Percentiles rank a stretch among this genome's conserved stretches.
phyloP scores from a whole-genome alignment of 2,329 filamentous ascomycete genomes.

The Fusarium proliferatum region DNA sequence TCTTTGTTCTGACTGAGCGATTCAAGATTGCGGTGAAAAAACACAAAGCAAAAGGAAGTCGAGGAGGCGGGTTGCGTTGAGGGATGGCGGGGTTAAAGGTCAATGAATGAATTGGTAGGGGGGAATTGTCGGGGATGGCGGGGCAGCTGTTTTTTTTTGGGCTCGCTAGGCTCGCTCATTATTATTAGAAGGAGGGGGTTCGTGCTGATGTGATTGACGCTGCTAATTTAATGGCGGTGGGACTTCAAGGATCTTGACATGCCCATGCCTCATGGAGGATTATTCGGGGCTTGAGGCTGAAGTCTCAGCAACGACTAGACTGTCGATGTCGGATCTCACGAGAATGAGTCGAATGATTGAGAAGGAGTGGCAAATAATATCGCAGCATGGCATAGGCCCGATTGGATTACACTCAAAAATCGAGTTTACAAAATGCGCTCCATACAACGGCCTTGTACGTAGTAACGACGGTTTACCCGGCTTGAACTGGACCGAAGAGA shows the following conservation, averaged over 20 bases:
- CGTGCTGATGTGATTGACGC: conserved; percentile 21
- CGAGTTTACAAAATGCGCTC: conserved; percentile 13
- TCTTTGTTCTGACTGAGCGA: conserved; percentile 39
- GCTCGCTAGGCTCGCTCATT: background rate
- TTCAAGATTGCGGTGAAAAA: conserved; percentile 36
- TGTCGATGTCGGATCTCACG: background rate
- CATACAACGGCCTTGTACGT: conserved; percentile 9
- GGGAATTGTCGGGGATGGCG: conserved; percentile 22
- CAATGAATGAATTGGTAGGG: conserved; percentile 7
- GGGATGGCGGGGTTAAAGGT: conserved; percentile 33
- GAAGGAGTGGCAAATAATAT: background rate
- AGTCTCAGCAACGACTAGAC: background rate
- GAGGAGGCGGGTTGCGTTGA: conserved; percentile 21
- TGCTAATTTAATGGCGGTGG: conserved; percentile 25
- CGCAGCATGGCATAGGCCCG: background rate
- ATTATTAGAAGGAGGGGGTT: conserved; percentile 4
- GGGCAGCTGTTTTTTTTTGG: conserved; percentile 32
- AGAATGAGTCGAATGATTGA: background rate
- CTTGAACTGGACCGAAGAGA: background rate
- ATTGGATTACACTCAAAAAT: background rate
- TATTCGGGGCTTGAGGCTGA: conserved; percentile 19
- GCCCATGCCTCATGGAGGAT: conserved; percentile 8
- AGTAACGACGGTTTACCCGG: background rate
- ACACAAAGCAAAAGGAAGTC: conserved; percentile 17
- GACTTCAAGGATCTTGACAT: background rate